Evolutionary conservation across 169 alveolate species (phyloP), one percentile per base, ranked within the genome.

Genomic region (Plasmodium chabaudi): DNA sequence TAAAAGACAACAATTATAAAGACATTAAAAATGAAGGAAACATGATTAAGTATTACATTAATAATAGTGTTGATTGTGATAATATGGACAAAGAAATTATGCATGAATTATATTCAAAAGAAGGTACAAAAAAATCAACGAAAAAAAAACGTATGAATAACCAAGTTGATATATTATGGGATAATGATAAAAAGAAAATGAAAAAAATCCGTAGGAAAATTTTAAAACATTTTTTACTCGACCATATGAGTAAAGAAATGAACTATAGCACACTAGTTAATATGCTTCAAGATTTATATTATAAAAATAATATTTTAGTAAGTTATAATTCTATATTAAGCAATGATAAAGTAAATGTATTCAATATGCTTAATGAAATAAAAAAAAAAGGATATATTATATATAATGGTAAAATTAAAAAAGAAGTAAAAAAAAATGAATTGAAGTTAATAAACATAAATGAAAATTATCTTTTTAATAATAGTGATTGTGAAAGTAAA

Each of bases 301-400:
- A 77, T 59, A 12, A 34, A 64, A 77, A 44, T 51, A 69, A 64
- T 5, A 23, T 77, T 15, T 64, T 64, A 19, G 88, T 63, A 5
- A 77, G 53, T 10, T 77, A 77, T 6, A 63, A 77, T 56, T 47
- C 23, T 13, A 77, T 77, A 25, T 27, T 77, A 46, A 27, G 13
- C n/a, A 21, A 57, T 12, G 47, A 69, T 6, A 77, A 77, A 77
- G 55, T 17, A 47, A 49, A n/a, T 5, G 63, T 46, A 4, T 77
- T 64, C 19, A 77, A 51, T 12, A 13, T 56, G 23, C 44, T 63
- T 2, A 61, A 46, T 6, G 46, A 63, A 47, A 49, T 77, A 17
- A 77, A 77, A 64, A 77, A 63, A 64, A 77, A 17, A 64, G 88
- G 88, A 2, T 77, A 77, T 57, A 44, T 56, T 3, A 77, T 77